A percentile compares a stretch with the other conserved stretches of the same genome.
Conservation (phyloP, 2,329 filamentous ascomycete genomes). For the Zasmidium citrigriseum region DNA sequence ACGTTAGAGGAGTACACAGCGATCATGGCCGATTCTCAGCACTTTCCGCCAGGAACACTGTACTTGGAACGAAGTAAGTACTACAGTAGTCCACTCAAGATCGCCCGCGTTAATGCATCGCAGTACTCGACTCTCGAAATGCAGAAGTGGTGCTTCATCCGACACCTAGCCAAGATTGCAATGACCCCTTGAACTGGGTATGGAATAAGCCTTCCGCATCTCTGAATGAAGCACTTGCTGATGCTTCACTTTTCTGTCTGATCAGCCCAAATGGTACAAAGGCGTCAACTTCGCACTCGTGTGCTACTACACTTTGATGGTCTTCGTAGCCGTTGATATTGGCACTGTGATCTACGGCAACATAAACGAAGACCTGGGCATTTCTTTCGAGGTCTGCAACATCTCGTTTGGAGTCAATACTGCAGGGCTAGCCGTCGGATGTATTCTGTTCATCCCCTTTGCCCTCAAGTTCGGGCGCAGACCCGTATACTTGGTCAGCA, state of each 20-base stretch:
- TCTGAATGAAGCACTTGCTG: too few relatives aligned
- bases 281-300: conserved; percentile 41
- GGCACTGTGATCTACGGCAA: conserved; percentile 43
- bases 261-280: conserved; percentile 41
- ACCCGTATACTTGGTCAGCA: conserved; percentile 13
- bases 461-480: conserved; percentile 48
- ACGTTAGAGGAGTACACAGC: neutral
- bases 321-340: conserved; percentile 40
- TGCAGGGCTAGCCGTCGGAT: conserved; percentile 48
- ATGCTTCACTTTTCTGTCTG: too few relatives aligned
- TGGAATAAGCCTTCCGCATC: too few relatives aligned
- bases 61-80: conserved; percentile 8
- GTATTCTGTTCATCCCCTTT: conserved; percentile 51
- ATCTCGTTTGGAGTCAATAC: conserved; percentile 44
- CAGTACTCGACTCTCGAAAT: conserved; percentile 6
- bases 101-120: neutral
- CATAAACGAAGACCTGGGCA: conserved; percentile 42
- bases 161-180: conserved; percentile 33
- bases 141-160: conserved; percentile 4
- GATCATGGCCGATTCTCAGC: neutral
- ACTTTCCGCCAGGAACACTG: conserved; percentile 9
- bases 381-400: conserved; percentile 43
- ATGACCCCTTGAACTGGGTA: conserved; percentile 47
- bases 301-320: conserved; percentile 40
- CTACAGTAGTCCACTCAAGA: too few relatives aligned